These are phyloP conservation scores for Bigelowiella natans DNA, from an alignment of 78 protist genomes.

Conservation along the genomic window DNA sequence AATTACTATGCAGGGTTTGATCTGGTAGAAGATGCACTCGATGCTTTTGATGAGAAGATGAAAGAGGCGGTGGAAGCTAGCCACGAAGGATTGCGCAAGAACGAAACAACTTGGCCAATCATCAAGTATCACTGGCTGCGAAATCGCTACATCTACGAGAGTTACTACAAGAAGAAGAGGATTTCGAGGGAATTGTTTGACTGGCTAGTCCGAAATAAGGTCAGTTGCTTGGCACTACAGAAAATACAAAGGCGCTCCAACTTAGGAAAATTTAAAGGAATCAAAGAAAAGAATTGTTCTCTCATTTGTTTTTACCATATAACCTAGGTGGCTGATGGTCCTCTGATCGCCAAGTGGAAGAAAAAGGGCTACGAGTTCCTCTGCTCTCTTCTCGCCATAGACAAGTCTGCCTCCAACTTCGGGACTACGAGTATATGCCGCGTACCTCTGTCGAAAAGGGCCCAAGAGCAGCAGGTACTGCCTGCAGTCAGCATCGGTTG, in stretches of 20 bases:
- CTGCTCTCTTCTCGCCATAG: constrained; percentile 32
- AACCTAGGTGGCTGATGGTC: too few species aligned
- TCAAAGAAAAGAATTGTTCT: too few species aligned
- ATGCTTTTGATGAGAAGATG: constrained; percentile 17
- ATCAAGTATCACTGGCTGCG: constrained; percentile 13
- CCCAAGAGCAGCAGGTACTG: constrained; percentile 15
- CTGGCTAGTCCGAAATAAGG: constrained; percentile 31
- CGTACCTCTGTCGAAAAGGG: not conserved
- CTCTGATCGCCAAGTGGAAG: constrained; percentile 44
- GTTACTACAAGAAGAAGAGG: constrained; percentile 15
- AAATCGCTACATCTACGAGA: constrained; percentile 30
- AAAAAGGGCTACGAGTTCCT: constrained; percentile 43
- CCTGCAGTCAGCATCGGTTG: constrained; percentile 24
- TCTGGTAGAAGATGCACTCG: constrained; percentile 1
- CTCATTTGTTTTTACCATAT: too few species aligned
- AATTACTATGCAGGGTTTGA: too few species aligned
- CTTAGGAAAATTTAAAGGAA: too few species aligned
- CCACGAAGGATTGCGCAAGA: constrained; percentile 21
- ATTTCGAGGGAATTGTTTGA: constrained; percentile 41
- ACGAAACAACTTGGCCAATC: constrained; percentile 37
- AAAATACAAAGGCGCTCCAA: too few species aligned
- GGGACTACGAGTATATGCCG: constrained; percentile 35
- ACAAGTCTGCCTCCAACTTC: constrained; percentile 20
- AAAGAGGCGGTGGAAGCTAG: constrained; percentile 22
- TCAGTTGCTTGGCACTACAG: constrained; percentile 18